A percentile compares a stretch with the other conserved stretches of the same genome.
These are phyloP conservation scores for Pichia cabralensis DNA, from an alignment of 805 yeast species.

Conservation along the genomic window DNA sequence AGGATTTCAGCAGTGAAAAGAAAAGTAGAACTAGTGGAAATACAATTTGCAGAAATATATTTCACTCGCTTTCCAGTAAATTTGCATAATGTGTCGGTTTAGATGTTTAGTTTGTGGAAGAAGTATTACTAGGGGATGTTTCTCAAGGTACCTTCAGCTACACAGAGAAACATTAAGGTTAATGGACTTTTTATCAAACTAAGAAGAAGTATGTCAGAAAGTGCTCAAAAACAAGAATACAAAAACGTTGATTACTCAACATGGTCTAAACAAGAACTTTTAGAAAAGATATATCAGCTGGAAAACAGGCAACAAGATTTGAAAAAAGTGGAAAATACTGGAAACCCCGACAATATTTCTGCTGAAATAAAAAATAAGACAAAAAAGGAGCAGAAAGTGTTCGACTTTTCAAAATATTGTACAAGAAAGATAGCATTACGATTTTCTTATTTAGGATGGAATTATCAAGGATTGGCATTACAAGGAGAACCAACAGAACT, in stretches of 20 bases:
- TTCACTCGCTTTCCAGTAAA: too few species aligned
- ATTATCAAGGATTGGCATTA: slow-evolving; percentile 80
- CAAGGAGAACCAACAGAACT: slow-evolving; percentile 69
- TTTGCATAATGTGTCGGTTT: too few species aligned
- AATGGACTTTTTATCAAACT: too few species aligned
- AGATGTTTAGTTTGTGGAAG: too few species aligned
- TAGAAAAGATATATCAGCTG: slow-evolving; percentile 44
- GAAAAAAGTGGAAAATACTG: not conserved
- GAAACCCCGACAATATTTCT: not conserved
- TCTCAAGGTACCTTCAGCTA: too few species aligned
- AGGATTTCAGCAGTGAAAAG: too few species aligned
- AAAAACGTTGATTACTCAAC: slow-evolving; percentile 32
- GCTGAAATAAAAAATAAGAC: not conserved
- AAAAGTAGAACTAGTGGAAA: too few species aligned
- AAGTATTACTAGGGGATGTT: too few species aligned
- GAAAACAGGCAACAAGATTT: slow-evolving; percentile 27
- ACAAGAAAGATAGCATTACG: slow-evolving; percentile 67
- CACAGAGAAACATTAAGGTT: too few species aligned
- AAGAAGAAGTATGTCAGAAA: not conserved
- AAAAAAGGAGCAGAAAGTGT: slow-evolving; percentile 29
- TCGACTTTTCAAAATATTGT: slow-evolving; percentile 56
- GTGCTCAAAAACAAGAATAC: not conserved
- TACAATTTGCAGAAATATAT: too few species aligned
- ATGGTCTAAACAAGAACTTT: slow-evolving; percentile 61
- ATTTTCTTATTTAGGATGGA: slow-evolving; percentile 91